Percentiles rank a stretch among this genome's conserved stretches.
phyloP scores from a whole-genome alignment of 306 rosid genomes.

The Bauhinia variegata region DNA sequence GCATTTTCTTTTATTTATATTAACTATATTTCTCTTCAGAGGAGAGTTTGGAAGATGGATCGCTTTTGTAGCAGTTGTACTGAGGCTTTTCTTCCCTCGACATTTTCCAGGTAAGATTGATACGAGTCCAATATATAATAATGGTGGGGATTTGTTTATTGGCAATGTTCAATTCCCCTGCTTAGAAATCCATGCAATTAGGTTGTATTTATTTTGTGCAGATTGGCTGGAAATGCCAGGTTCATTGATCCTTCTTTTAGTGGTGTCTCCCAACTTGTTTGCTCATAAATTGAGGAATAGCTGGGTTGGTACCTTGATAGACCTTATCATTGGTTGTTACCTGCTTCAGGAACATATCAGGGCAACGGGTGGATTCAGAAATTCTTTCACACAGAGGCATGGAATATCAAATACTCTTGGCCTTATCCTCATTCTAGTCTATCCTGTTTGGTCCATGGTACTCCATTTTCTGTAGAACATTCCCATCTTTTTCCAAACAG shows the following conservation, averaged over 20 bases:
- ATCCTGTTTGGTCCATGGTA: conserved; percentile 68
- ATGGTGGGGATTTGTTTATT: background rate
- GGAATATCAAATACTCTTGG: conserved; percentile 89
- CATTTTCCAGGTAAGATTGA: conserved; percentile 75
- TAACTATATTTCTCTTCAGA: conserved; percentile 40
- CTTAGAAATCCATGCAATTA: background rate
- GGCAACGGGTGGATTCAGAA: conserved; percentile 88
- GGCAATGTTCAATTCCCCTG: background rate
- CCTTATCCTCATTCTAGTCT: conserved; percentile 69
- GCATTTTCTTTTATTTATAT: background rate
- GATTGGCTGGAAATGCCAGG: conserved; percentile 89
- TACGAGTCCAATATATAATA: background rate
- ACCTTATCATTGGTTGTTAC: conserved; percentile 76
- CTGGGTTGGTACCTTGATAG: conserved; percentile 62
- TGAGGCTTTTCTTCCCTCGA: conserved; percentile 81
- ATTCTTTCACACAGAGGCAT: conserved; percentile 75
- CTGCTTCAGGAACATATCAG: conserved; percentile 88
- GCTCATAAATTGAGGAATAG: conserved; percentile 59
- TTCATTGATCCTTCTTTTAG: conserved; percentile 77
- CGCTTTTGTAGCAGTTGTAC: conserved; percentile 70
- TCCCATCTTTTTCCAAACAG: background rate
- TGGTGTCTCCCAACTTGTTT: conserved; percentile 72
- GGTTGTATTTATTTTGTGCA: conserved; percentile 32
- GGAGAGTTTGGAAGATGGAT: conserved; percentile 88
- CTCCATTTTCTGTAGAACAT: conserved; percentile 46